These are phyloP conservation scores for Dothidotthia symphoricarpi DNA, from an alignment of 2,329 filamentous ascomycete genomes.

Conservation along the genomic window DNA sequence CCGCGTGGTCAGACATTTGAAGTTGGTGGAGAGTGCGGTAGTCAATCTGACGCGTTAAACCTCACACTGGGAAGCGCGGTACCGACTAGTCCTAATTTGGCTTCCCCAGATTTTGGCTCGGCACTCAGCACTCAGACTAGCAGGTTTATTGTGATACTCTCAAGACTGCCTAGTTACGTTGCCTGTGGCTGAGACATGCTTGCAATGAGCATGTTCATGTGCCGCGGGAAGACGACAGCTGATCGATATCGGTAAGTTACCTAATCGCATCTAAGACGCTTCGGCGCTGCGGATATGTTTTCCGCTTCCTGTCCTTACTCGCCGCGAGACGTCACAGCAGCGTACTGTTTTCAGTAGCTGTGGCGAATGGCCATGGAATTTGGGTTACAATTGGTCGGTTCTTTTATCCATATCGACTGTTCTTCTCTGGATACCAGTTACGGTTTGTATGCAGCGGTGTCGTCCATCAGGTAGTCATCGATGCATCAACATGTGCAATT, in stretches of 20 bases:
- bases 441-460: too few species aligned
- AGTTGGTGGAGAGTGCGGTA: constrained; percentile 17
- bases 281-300: constrained; percentile 13
- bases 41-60: constrained; percentile 4
- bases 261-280: background rate
- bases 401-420: too few species aligned
- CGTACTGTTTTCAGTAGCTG: constrained; percentile 9
- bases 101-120: constrained; percentile 11
- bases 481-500: too few species aligned
- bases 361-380: background rate
- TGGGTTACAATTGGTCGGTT: constrained; percentile 13
- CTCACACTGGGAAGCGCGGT: constrained; percentile 8
- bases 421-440: too few species aligned
- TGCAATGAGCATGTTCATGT: too few species aligned
- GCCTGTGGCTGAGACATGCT: too few species aligned
- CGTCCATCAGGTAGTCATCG: too few species aligned
- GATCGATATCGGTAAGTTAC: too few species aligned
- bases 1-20: constrained; percentile 37
- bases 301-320: constrained; percentile 9
- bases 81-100: constrained; percentile 7
- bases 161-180: too few species aligned
- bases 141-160: too few species aligned
- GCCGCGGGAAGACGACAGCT: too few species aligned
- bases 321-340: constrained; percentile 8
- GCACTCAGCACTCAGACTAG: too few species aligned